These are phyloP conservation scores for Pichia rugopelliculosa DNA, from an alignment of 805 yeast species.

Conservation along the genomic window DNA sequence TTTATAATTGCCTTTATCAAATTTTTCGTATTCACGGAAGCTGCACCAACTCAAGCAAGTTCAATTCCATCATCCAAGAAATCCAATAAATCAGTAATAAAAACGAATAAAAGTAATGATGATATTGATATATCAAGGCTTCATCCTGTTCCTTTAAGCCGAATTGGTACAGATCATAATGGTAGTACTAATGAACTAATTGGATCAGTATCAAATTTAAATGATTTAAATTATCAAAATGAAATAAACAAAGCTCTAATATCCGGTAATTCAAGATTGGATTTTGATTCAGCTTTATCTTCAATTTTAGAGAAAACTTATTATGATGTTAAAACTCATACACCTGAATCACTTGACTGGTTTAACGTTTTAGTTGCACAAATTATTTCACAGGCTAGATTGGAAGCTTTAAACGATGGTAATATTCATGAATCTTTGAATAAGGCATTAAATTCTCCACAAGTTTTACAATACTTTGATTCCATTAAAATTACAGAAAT, in stretches of 20 bases:
- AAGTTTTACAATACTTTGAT: constrained; percentile 73
- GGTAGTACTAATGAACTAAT: not conserved
- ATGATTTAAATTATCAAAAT: constrained; percentile 1
- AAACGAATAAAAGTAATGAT: constrained; percentile 6
- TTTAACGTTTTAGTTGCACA: constrained; percentile 92
- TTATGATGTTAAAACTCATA: constrained; percentile 81
- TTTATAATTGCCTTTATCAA: constrained; percentile 58
- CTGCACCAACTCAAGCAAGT: constrained; percentile 31
- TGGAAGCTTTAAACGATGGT: constrained; percentile 82
- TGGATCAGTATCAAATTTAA: not conserved
- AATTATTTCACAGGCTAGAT: constrained; percentile 74
- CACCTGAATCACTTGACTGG: constrained; percentile 93
- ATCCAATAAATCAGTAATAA: constrained; percentile 13
- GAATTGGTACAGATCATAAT: not conserved
- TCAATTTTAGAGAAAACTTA: constrained; percentile 81
- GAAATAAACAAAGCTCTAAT: constrained; percentile 2
- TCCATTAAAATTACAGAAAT: constrained; percentile 75
- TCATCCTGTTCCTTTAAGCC: not conserved
- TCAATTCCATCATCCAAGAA: constrained; percentile 28
- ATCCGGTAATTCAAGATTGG: not conserved
- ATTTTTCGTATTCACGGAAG: constrained; percentile 71
- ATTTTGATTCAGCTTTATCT: constrained; percentile 8
- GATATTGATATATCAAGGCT: constrained; percentile 2
- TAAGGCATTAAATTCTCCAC: constrained; percentile 52
- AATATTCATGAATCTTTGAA: constrained; percentile 77